phyloP scores from a whole-genome alignment of 1,284 basidiomycete genomes.

The Omphalotus olearius region DNA sequence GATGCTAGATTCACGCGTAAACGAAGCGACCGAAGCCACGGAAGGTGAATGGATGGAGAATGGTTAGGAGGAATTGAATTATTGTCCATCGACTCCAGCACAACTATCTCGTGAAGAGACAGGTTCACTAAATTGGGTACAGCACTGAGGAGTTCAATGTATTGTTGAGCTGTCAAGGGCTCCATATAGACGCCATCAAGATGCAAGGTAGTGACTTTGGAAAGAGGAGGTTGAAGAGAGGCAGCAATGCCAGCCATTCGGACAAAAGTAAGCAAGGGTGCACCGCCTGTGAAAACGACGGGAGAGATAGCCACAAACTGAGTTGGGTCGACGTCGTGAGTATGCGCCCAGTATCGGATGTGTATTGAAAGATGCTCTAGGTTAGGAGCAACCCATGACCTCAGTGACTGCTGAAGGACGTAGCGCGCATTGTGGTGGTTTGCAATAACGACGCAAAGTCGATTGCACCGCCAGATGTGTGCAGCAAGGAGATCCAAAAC shows the following conservation, averaged over 20 bases:
- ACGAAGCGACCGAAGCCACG: constrained; percentile 29
- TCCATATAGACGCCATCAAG: constrained; percentile 34
- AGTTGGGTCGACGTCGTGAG: constrained; percentile 20
- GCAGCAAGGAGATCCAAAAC: constrained; percentile 4
- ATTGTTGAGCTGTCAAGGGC: constrained; percentile 28
- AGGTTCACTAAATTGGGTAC: constrained; percentile 33
- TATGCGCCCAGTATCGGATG: constrained; percentile 21
- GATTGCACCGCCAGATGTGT: constrained; percentile 9
- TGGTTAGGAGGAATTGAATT: constrained; percentile 26
- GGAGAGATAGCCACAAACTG: constrained; percentile 24
- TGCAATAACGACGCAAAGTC: constrained; percentile 1
- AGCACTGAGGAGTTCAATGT: constrained; percentile 27
- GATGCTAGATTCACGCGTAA: constrained; percentile 28
- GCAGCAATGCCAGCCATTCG: constrained; percentile 37
- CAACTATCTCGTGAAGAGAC: constrained; percentile 33
- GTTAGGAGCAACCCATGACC: constrained; percentile 23
- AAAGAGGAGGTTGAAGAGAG: constrained; percentile 32
- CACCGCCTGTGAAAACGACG: constrained; percentile 28
- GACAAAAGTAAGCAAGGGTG: constrained; percentile 31
- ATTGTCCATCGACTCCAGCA: constrained; percentile 18
- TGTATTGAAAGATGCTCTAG: constrained; percentile 35
- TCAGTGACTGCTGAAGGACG: background rate
- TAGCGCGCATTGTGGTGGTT: constrained; percentile 4
- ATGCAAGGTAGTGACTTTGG: constrained; percentile 32
- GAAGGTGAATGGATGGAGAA: constrained; percentile 20